Evolutionary conservation across 2,329 filamentous ascomycete genomes (phyloP), one percentile per base, ranked within the genome.

Genomic region (Trichoderma hamatum): DNA sequence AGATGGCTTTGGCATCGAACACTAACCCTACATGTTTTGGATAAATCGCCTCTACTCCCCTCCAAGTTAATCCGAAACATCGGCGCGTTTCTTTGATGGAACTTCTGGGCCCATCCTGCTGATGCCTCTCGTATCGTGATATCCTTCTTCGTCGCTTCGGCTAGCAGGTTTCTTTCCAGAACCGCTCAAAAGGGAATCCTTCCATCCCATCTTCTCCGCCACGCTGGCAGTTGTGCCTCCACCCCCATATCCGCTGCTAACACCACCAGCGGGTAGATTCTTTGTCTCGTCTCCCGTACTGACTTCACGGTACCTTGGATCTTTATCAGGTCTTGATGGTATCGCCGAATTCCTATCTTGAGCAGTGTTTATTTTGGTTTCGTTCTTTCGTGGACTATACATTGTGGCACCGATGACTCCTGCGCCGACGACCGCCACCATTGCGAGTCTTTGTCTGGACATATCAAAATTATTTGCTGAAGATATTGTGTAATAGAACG

Each of bases 391-490:
- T n/a, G 28, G 36, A 16, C 28, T 16, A 28, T 59, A 39, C 5
- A 59, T 7, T 6, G 43, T 39, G 39, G 32, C 64, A 16, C 64
- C 19, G 7, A 59, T 5, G 10, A 67, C 24, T 28, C 54, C 11
- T 14, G 21, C 64, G 2, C 54, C 36, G 39, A 14, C 54, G 16
- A 59, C 7, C 10, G 39, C 55, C 9, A 43, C 51, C 64, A 67
- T 58, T 21, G 64, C 4, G 28, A 67, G 26, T 7, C 54, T 66
- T 21, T 66, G 24, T 21, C 64, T 36, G 2, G 64, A 60, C 64
- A 67, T 0, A 83, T 83, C 14, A 75, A 76, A 36, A 71, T 13
- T 87, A 82, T 21, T 78, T 26, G 14, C 7, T 14, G 4, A 21
- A 32, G 24, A 26, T 28, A 13, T 3, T 28, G 11, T n/a, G 3